phyloP scores from a whole-genome alignment of 1,139 yeast species.

The Magnusiomyces suaveolens region DNA sequence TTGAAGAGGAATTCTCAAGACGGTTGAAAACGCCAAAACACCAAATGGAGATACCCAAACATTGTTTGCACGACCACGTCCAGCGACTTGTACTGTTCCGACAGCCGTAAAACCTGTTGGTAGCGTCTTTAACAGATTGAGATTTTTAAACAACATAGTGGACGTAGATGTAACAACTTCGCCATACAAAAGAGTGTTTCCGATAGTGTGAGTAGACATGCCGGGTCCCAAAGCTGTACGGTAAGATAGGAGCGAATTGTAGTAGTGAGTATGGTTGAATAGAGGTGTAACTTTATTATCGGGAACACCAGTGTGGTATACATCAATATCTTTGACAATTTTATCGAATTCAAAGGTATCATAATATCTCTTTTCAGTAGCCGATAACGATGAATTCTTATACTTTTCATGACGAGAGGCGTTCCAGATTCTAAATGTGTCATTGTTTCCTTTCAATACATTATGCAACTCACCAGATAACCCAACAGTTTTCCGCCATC shows the following conservation, averaged over 20 bases:
- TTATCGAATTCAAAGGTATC: conserved; percentile 25
- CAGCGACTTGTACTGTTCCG: conserved; percentile 79
- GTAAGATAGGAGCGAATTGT: conserved; percentile 36
- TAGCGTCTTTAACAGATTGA: conserved; percentile 43
- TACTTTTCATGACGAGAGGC: not conserved
- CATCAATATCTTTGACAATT: conserved; percentile 46
- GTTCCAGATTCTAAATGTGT: conserved; percentile 13
- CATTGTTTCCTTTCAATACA: conserved; percentile 9
- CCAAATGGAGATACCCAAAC: conserved; percentile 94
- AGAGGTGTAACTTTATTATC: conserved; percentile 49
- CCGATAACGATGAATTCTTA: not conserved
- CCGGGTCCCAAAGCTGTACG: conserved; percentile 19
- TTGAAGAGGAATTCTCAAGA: conserved; percentile 48
- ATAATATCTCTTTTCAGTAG: not conserved
- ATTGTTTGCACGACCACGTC: conserved; percentile 91
- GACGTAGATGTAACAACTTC: conserved; percentile 89
- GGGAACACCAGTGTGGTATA: conserved; percentile 39
- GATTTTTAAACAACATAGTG: conserved; percentile 66
- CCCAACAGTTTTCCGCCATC: conserved; percentile 21
- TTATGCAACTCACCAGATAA: not conserved
- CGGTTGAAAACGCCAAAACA: conserved; percentile 71
- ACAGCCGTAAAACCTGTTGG: conserved; percentile 69
- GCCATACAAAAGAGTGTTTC: conserved; percentile 62
- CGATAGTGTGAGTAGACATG: conserved; percentile 38
- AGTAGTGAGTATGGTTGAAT: conserved; percentile 56